Evolutionary conservation across 2,329 filamentous ascomycete genomes (phyloP).

Genomic region (Teratosphaeria nubilosa): DNA sequence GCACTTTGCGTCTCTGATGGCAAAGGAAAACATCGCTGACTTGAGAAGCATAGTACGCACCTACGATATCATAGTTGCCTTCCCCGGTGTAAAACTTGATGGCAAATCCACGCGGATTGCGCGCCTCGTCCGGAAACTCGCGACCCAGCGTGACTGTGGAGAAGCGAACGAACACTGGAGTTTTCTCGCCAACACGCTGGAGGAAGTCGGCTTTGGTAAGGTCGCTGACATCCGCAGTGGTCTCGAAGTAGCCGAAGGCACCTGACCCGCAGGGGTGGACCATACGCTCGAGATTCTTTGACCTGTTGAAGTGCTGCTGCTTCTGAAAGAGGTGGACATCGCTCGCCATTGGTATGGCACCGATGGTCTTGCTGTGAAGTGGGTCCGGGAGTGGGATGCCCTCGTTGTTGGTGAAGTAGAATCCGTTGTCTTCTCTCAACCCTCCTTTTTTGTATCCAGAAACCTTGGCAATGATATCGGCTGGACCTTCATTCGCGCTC

Average conservation of each 20-base stretch:
- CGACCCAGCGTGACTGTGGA: conserved; percentile 36
- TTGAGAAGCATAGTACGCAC: too few relatives aligned
- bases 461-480: conserved; percentile 42
- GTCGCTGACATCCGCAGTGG: conserved; percentile 29
- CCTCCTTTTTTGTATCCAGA: conserved; percentile 37
- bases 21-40: too few relatives aligned
- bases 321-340: conserved; percentile 46
- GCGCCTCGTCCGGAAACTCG: conserved; percentile 36
- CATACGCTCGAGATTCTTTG: conserved; percentile 35
- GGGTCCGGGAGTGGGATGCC: conserved; percentile 43
- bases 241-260: conserved; percentile 38
- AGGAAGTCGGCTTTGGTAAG: conserved; percentile 36
- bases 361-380: conserved; percentile 43
- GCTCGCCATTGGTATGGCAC: conserved; percentile 41
- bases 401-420: conserved; percentile 48
- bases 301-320: conserved; percentile 47
- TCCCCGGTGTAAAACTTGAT: conserved; percentile 42
- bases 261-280: conserved; percentile 34
- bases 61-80: conserved; percentile 40
- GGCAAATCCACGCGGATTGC: conserved; percentile 40
- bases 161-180: conserved; percentile 35
- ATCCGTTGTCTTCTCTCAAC: conserved; percentile 39
- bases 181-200: conserved; percentile 30
- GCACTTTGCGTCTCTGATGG: too few relatives aligned
- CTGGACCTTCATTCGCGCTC: conserved; percentile 43